Evolutionary conservation across 495 filamentous ascomycete species (phyloP).

Genomic region (Aspergillus panamensis): DNA sequence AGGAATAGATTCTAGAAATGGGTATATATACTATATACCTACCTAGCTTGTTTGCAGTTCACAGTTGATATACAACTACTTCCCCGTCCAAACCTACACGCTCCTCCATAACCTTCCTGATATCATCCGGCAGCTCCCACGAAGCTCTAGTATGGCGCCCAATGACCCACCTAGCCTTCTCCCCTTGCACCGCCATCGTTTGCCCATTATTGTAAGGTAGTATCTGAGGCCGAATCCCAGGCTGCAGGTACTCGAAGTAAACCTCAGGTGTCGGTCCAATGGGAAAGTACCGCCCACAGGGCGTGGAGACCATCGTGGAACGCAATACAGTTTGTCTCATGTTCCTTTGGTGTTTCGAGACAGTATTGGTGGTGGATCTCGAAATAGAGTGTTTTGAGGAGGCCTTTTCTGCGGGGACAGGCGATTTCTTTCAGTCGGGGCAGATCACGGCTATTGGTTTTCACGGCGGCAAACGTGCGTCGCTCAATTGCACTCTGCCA

Average conservation of each 20-base stretch:
- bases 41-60: not conserved
- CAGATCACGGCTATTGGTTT: constrained; percentile 1
- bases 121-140: constrained; percentile 1
- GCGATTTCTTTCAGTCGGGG: not conserved
- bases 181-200: not conserved
- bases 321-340: not conserved
- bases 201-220: not conserved
- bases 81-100: not conserved
- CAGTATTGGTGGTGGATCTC: constrained; percentile 4
- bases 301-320: not conserved
- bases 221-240: not conserved
- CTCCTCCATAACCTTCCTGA: not conserved
- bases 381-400: constrained; percentile 3
- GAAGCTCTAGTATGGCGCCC: not conserved
- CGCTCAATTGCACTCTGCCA: constrained; percentile 13
- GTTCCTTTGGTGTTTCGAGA: constrained; percentile 7
- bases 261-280: not conserved
- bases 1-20: too few species aligned
- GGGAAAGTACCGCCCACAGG: not conserved
- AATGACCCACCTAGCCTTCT: constrained; percentile 2
- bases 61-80: not conserved
- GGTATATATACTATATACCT: too few species aligned
- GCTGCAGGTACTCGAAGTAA: not conserved
- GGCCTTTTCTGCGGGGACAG: not conserved
- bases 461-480: not conserved